These are phyloP conservation scores for Isoetes taiwanensis DNA, from an alignment of 75 land plant genomes.

Conservation along the genomic window DNA sequence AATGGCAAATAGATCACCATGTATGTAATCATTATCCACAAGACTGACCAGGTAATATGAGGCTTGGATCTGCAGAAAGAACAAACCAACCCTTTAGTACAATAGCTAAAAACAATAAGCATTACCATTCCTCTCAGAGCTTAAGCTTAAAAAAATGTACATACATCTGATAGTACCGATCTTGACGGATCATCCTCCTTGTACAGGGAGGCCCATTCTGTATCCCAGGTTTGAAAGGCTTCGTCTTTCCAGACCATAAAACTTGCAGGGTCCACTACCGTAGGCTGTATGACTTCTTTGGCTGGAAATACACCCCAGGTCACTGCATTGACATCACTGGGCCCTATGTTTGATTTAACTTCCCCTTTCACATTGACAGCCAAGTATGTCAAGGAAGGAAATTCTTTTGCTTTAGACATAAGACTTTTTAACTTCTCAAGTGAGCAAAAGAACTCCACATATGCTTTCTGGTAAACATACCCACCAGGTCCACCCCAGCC, in stretches of 20 bases:
- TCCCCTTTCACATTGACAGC: conserved; percentile 73
- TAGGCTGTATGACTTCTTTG: conserved; percentile 93
- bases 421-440: conserved; percentile 41
- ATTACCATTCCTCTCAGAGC: background rate
- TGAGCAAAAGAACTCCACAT: conserved; percentile 86
- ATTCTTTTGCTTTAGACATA: conserved; percentile 40
- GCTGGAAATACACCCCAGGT: conserved; percentile 99
- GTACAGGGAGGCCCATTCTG: conserved; percentile 67
- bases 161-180: conserved; percentile 60
- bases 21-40: conserved; percentile 78
- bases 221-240: conserved; percentile 84
- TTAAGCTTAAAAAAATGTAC: background rate
- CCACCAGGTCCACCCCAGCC: conserved; percentile 96
- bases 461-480: conserved; percentile 96
- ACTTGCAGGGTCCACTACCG: conserved; percentile 85
- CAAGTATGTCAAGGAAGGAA: conserved; percentile 54
- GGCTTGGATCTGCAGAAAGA: conserved; percentile 48
- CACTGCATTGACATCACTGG: conserved; percentile 68
- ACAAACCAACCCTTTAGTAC: background rate
- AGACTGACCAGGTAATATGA: conserved; percentile 76
- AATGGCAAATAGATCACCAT: conserved; percentile 59
- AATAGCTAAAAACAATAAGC: background rate
- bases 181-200: conserved; percentile 63
- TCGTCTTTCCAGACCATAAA: conserved; percentile 95
- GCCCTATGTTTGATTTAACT: conserved; percentile 45